A percentile compares a stretch with the other conserved stretches of the same genome.
Evolutionary conservation across 441 rosid genomes (phyloP).

Genomic region (Codiaeum variegatum): DNA sequence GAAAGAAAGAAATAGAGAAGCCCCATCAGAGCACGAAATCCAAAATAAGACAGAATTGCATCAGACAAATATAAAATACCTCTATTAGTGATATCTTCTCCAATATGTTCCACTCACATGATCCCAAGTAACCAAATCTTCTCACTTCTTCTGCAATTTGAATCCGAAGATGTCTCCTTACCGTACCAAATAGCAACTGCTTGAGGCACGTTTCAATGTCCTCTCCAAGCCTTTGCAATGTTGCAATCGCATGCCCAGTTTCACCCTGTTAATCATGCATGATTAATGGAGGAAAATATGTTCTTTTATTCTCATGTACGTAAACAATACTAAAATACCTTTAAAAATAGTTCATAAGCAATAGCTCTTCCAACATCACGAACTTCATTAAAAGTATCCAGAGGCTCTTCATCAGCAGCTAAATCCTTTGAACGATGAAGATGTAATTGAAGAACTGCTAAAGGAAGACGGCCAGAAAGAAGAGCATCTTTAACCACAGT

Average conservation of each 20-base stretch:
- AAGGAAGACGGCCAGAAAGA: conserved; percentile 91
- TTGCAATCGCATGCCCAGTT: conserved; percentile 79
- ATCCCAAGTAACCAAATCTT: conserved; percentile 71
- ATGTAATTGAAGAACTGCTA: conserved; percentile 97
- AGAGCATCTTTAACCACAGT: conserved; percentile 95
- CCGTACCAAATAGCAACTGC: conserved; percentile 93
- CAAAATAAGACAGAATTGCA: conserved; percentile 18
- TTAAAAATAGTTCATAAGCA: conserved; percentile 91
- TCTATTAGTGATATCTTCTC: conserved; percentile 80
- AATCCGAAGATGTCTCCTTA: conserved; percentile 74
- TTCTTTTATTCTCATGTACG: conserved; percentile 21
- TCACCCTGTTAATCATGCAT: conserved; percentile 72
- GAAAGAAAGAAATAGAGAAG: conserved; percentile 27
- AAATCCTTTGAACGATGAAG: conserved; percentile 74
- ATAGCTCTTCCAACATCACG: conserved; percentile 87
- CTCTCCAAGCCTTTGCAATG: conserved; percentile 95
- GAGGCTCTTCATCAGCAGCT: conserved; percentile 48
- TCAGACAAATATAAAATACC: conserved; percentile 43
- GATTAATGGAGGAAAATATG: conserved; percentile 31
- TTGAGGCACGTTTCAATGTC: conserved; percentile 81
- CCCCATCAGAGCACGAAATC: conserved; percentile 26
- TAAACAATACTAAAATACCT: conserved; percentile 53
- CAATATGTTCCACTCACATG: conserved; percentile 71
- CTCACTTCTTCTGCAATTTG: conserved; percentile 84
- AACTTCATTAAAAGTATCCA: conserved; percentile 91